Evolutionary conservation across 371 early-diverging fungal species (phyloP).

Genomic region (Actinomucor elegans): DNA sequence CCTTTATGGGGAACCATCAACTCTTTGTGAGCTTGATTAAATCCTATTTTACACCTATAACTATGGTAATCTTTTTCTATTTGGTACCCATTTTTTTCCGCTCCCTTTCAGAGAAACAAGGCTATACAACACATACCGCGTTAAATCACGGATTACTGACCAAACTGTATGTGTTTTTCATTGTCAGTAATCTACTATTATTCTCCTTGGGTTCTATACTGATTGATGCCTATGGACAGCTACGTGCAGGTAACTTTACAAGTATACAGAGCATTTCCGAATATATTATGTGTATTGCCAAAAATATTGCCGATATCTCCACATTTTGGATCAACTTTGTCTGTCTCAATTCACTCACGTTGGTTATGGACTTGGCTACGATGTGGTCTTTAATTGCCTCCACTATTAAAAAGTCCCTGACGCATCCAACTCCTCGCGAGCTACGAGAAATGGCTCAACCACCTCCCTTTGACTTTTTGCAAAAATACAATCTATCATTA

Average conservation of each 20-base stretch:
- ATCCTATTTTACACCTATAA: slow-evolving; percentile 68
- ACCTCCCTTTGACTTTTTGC: slow-evolving; percentile 70
- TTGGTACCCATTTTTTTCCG: slow-evolving; percentile 70
- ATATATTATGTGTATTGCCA: slow-evolving; percentile 38
- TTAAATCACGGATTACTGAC: slow-evolving; percentile 74
- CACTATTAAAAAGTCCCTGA: slow-evolving; percentile 59
- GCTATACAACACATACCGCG: slow-evolving; percentile 72
- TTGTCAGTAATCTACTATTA: slow-evolving; percentile 68
- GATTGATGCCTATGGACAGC: slow-evolving; percentile 54
- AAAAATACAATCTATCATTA: slow-evolving; percentile 68
- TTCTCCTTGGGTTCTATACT: slow-evolving; percentile 65
- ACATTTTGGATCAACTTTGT: slow-evolving; percentile 76
- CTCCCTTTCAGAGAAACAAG: slow-evolving; percentile 72
- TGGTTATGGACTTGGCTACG: slow-evolving; percentile 71
- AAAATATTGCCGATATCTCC: slow-evolving; percentile 45
- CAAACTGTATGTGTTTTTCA: slow-evolving; percentile 79
- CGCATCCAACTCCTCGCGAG: slow-evolving; percentile 74
- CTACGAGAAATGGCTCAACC: slow-evolving; percentile 64
- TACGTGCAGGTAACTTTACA: slow-evolving; percentile 48
- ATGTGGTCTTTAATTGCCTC: slow-evolving; percentile 58
- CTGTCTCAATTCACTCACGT: slow-evolving; percentile 57
- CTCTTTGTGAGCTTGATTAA: slow-evolving; percentile 65
- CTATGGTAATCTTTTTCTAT: slow-evolving; percentile 70
- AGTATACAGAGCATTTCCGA: slow-evolving; percentile 12
- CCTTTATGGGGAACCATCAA: slow-evolving; percentile 52